Base-by-base conservation (phyloP, 352 stramenopile genomes). In the Globisporangium cystogenes region DNA sequence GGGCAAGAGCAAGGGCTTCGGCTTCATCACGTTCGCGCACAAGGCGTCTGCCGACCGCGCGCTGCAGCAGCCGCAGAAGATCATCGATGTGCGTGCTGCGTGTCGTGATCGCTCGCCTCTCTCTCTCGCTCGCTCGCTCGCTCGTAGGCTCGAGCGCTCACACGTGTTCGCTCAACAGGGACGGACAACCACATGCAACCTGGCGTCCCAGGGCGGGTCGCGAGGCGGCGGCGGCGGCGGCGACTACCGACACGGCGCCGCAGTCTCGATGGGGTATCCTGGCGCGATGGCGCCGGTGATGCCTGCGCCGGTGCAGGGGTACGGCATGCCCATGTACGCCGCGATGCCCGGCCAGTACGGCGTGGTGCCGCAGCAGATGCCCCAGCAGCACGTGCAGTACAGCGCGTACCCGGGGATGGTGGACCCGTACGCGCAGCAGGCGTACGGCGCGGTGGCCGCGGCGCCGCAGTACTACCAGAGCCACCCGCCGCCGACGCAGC, bases 1-100 rank as follows among this genome's bases (percentile, higher is more conserved):
- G 0, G 76, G 74, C 29, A 82, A 78, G 56, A 82, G 62, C 60
- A 88, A 84, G 54, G 72, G 78, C n/a, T 91, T 74, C 52, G 81
- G 70, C 26, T 90, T 88, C 39, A 69, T 89, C 48, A 85, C 65
- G 29, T 91, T 68, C 55, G 63, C 63, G 29, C 58, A 86, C n/a
- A 71, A 76, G 40, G 45, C 54, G n/a, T 59, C 56, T 2, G 78
- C 73, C 0, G 59, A 74, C 18, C 57, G 48, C 26, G 76, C 81
- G 29, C 62, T 91, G n/a, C 63, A 77, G 46, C 66, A 81, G n/a
- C 74, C 76, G 5, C 64, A 74, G 44, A 88, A 87, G 50, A 53
- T 68, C 39, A 87, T 91, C 39, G 71, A 88, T 54, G 81, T 91
- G 70, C 39, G 72, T 76, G 21, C 5, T 16, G 12, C 1, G 26